These are phyloP conservation scores for Gossypium turneri DNA, from an alignment of 345 rosid species.

Conservation along the genomic window DNA sequence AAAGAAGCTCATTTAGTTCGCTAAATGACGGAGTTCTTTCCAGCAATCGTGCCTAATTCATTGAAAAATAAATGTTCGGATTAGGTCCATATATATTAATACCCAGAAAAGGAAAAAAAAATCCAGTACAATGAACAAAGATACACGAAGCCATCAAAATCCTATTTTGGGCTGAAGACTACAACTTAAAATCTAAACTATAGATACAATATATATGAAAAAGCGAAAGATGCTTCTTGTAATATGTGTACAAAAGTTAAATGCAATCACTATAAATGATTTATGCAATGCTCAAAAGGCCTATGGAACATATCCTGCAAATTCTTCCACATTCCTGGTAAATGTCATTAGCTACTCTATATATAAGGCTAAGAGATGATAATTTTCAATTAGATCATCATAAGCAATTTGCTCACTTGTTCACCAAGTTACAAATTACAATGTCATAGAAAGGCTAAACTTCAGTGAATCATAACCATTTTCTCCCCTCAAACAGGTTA, in stretches of 20 bases:
- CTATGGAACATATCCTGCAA: not conserved
- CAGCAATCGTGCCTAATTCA: conserved; percentile 63
- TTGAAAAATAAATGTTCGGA: conserved; percentile 12
- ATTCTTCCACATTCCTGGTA: not conserved
- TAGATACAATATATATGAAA: not conserved
- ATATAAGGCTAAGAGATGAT: not conserved
- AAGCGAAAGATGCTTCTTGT: not conserved
- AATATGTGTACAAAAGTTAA: not conserved
- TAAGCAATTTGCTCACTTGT: not conserved
- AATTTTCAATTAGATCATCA: not conserved
- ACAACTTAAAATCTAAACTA: not conserved
- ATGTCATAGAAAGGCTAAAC: not conserved
- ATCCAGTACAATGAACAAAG: not conserved
- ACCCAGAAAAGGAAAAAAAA: not conserved
- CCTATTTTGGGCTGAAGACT: not conserved
- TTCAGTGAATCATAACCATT: not conserved
- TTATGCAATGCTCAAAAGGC: not conserved
- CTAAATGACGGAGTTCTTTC: conserved; percentile 94
- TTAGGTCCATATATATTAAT: not conserved
- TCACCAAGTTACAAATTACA: not conserved
- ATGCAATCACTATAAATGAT: not conserved
- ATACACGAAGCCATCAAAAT: conserved; percentile 8
- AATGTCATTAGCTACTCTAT: not conserved
- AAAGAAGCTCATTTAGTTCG: conserved; percentile 87
- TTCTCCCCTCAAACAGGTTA: not conserved